These are phyloP conservation scores for Datisca glomerata DNA, from an alignment of 306 rosid genomes.

Conservation along the genomic window DNA sequence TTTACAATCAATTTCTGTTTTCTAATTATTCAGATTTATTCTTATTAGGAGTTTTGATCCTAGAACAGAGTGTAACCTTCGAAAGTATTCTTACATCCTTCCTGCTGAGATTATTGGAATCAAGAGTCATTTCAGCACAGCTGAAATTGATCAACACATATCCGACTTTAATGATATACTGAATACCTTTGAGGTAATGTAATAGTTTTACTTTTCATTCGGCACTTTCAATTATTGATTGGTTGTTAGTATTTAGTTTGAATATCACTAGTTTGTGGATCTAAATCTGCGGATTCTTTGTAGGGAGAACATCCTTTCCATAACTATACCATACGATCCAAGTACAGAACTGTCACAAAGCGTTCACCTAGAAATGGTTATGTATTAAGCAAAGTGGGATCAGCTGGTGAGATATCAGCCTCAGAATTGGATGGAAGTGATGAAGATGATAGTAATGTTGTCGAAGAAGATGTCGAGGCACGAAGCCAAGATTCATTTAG, in stretches of 20 bases:
- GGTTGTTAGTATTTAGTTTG: neutral
- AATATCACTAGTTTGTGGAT: neutral
- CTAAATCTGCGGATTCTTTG: slow-evolving; percentile 1
- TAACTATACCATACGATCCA: slow-evolving; percentile 75
- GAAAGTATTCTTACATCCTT: slow-evolving; percentile 70
- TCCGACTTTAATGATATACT: slow-evolving; percentile 66
- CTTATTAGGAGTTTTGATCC: slow-evolving; percentile 73
- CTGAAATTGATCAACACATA: slow-evolving; percentile 55
- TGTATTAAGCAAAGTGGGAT: slow-evolving; percentile 12
- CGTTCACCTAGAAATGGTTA: slow-evolving; percentile 16
- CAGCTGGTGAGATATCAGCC: slow-evolving; percentile 12
- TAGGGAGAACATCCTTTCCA: slow-evolving; percentile 92
- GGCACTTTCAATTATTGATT: slow-evolving; percentile 3
- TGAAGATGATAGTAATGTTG: slow-evolving; percentile 25
- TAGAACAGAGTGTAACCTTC: slow-evolving; percentile 65
- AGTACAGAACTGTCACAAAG: slow-evolving; percentile 43
- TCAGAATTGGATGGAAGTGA: slow-evolving; percentile 47
- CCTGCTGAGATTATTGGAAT: slow-evolving; percentile 83
- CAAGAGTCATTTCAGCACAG: slow-evolving; percentile 29
- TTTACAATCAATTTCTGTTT: slow-evolving; percentile 1
- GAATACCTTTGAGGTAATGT: slow-evolving; percentile 62
- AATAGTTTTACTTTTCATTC: no score
- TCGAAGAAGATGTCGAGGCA: slow-evolving; percentile 13
- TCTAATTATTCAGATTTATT: no score
- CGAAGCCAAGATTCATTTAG: slow-evolving; percentile 15